Evolutionary conservation across 169 alveolate species (phyloP), one percentile per base, ranked within the genome.

Genomic region (Plasmodium gonderi): DNA sequence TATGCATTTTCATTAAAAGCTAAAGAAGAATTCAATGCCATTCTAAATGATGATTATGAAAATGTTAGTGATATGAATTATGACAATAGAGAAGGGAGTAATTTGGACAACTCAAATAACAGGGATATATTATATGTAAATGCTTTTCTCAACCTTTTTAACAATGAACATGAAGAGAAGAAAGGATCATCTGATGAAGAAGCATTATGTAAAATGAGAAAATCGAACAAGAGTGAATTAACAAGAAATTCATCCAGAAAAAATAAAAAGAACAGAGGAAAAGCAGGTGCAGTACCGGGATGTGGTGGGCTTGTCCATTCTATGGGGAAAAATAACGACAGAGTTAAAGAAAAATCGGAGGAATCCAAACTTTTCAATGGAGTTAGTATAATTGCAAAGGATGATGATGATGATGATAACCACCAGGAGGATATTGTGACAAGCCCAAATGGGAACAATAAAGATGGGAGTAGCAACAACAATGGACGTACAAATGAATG

Each of bases 1-100:
- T 87, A 87, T 87, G 64, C 67, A 1, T 87, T 87, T 87, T 87
- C 93, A 20, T 45, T 87, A 54, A 60, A 87, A 60, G 93, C 93
- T 2, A 77, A 76, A 20, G 89, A 77, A 75, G 93, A 87, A 87
- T 87, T 87, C 47, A 87, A 76, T 77, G 79, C 65, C 20, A 65
- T 87, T 42, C 33, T 87, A 47, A 76, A 87, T 87, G 79, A 87
- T 54, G 75, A 76, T 60, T 75, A 87, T 76, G 79, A 64, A 11
- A 54, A 87, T 51, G 9, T 60, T 1, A 45, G 49, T 31, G 31
- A 11, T 38, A 1, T 6, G 1, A 26, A 54, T 42, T 75, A 65
- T 38, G 64, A 72, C 14, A 76, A 44, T 1, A 75, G 47, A 33
- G 79, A 76, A 11, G 40, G 42, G 11, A n/a, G 23, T 45, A 12